A percentile compares a stretch with the other conserved stretches of the same genome.
Evolutionary conservation across 495 filamentous ascomycete species (phyloP).

Genomic region (Penicillium psychrofluorescens): DNA sequence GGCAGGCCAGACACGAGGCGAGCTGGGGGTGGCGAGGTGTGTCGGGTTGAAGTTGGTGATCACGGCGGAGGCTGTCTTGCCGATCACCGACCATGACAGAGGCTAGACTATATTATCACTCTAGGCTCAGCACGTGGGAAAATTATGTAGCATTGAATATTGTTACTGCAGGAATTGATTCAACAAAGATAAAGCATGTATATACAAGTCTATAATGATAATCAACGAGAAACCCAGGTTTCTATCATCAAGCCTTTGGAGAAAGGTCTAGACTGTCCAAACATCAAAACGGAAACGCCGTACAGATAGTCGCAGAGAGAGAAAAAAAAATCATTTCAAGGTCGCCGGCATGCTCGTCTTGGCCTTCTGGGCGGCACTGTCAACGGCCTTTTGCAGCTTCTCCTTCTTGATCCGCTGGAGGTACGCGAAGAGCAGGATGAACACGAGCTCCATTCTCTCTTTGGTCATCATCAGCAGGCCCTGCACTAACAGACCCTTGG

Average conservation of each 20-base stretch:
- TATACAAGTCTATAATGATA: constrained; percentile 3
- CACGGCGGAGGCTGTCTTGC: not conserved
- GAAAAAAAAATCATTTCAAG: constrained; percentile 29
- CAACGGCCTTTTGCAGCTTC: constrained; percentile 62
- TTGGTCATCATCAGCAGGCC: constrained; percentile 99
- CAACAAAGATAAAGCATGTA: not conserved
- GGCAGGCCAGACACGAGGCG: not conserved
- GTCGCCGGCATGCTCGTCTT: constrained; percentile 39
- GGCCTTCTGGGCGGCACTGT: constrained; percentile 28
- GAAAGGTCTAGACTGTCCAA: constrained; percentile 12
- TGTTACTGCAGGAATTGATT: not conserved
- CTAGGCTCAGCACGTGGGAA: not conserved
- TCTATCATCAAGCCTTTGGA: constrained; percentile 2
- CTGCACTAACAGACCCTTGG: constrained; percentile 90
- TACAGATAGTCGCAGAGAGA: constrained; percentile 7
- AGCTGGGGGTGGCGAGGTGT: constrained; percentile 4
- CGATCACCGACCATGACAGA: too few relatives aligned
- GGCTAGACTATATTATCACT: too few relatives aligned
- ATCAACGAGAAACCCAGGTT: not conserved
- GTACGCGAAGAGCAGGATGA: constrained; percentile 80
- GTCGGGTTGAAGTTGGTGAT: constrained; percentile 9
- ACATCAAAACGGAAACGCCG: constrained; percentile 14
- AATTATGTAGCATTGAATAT: not conserved
- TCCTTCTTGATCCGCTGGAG: constrained; percentile 61
- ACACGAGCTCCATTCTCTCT: constrained; percentile 88